A percentile compares a stretch with the other conserved stretches of the same genome.
Conservation (phyloP, 1,139 yeast species). For the Candida buenavistaensis region DNA sequence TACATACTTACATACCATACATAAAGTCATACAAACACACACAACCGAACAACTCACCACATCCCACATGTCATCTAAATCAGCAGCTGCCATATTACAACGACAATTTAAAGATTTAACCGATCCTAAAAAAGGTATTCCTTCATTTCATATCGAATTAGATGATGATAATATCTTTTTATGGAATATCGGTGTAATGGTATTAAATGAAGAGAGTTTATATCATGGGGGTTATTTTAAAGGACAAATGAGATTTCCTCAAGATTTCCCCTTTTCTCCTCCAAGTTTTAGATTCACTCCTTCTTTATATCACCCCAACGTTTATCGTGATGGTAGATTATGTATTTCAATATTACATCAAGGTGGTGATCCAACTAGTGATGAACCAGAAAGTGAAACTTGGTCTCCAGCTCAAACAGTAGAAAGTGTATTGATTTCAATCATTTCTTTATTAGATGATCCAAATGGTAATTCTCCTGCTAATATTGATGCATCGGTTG, state of each 20-base stretch:
- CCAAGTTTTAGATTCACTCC: constrained; percentile 94
- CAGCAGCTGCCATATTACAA: constrained; percentile 78
- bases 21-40: neutral
- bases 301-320: constrained; percentile 92
- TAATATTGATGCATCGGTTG: constrained; percentile 93
- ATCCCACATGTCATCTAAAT: constrained; percentile 48
- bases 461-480: constrained; percentile 95
- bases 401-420: constrained; percentile 98
- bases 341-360: constrained; percentile 92
- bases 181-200: constrained; percentile 95
- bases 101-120: constrained; percentile 94
- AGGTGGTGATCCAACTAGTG: constrained; percentile 84
- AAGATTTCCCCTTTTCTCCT: constrained; percentile 88
- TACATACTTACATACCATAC: too few species aligned
- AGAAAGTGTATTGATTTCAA: constrained; percentile 85
- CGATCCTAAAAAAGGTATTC: constrained; percentile 89
- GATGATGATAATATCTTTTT: constrained; percentile 89
- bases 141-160: constrained; percentile 83
- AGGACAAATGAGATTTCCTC: constrained; percentile 92
- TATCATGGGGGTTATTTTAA: constrained; percentile 96
- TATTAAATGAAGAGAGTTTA: constrained; percentile 81
- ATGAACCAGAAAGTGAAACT: constrained; percentile 88
- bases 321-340: constrained; percentile 87
- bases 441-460: constrained; percentile 86
- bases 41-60: too few species aligned